Percentiles rank a stretch among this genome's conserved stretches.
Conservation (phyloP, 495 filamentous ascomycete species). For the Penicillium bovifimosum region DNA sequence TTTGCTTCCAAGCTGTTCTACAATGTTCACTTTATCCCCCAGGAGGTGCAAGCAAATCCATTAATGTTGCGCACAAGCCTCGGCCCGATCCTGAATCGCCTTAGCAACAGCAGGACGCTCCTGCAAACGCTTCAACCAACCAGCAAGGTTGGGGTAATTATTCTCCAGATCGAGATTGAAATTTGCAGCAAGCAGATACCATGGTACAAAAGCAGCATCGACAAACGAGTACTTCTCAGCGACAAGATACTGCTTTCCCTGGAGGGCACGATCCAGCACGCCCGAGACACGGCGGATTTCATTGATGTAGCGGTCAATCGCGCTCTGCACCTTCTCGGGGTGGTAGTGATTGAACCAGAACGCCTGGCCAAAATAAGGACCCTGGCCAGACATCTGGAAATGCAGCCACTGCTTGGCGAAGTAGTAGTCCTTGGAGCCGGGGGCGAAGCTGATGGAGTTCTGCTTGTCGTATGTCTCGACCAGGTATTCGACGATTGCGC, state of each 20-base stretch:
- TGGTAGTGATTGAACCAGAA: conserved; percentile 52
- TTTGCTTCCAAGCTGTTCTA: too few relatives aligned
- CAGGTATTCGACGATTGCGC: conserved; percentile 68
- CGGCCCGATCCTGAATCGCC: conserved; percentile 31
- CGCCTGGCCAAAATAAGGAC: conserved; percentile 60
- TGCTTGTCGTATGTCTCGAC: conserved; percentile 65
- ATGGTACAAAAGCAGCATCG: conserved; percentile 55
- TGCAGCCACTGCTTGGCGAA: conserved; percentile 59
- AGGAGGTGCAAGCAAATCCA: too few relatives aligned
- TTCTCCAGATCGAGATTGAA: conserved; percentile 28
- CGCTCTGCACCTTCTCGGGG: conserved; percentile 52
- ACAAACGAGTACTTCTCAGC: conserved; percentile 53
- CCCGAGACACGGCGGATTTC: conserved; percentile 56
- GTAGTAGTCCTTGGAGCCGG: conserved; percentile 44
- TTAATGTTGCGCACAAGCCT: conserved; percentile 9
- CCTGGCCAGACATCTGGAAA: conserved; percentile 66
- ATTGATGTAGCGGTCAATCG: conserved; percentile 52
- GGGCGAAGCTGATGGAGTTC: conserved; percentile 51
- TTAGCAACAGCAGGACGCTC: conserved; percentile 37
- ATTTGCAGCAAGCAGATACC: conserved; percentile 29
- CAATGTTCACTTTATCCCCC: too few relatives aligned
- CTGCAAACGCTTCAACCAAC: conserved; percentile 41
- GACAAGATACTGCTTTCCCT: conserved; percentile 52
- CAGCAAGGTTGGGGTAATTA: conserved; percentile 36
- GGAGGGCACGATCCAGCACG: conserved; percentile 51